Evolutionary conservation across 345 rosid genomes (phyloP).

Genomic region (Sisymbrium irio): DNA sequence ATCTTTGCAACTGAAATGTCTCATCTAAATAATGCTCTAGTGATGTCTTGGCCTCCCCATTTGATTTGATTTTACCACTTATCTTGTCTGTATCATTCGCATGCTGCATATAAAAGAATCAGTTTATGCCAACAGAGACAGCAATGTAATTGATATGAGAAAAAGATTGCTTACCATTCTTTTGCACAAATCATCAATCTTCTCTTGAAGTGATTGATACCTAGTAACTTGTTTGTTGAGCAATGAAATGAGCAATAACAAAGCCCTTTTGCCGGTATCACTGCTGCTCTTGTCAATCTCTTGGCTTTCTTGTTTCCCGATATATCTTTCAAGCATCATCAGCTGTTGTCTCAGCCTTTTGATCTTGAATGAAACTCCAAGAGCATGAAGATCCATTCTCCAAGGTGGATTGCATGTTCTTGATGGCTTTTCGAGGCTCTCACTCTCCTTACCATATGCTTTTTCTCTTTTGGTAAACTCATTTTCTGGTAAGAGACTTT

Average conservation of each 20-base stretch:
- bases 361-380: conserved; percentile 89
- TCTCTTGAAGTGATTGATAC: conserved; percentile 86
- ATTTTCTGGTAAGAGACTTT: background rate
- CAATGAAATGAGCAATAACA: conserved; percentile 52
- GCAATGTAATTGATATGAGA: background rate
- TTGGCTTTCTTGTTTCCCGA: conserved; percentile 58
- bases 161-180: conserved; percentile 58
- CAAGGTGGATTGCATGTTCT: conserved; percentile 30
- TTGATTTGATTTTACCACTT: conserved; percentile 35
- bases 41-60: background rate
- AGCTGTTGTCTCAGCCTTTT: conserved; percentile 91
- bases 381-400: conserved; percentile 91
- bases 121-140: conserved; percentile 15
- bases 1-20: conserved; percentile 20
- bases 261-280: conserved; percentile 40
- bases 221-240: conserved; percentile 76
- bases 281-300: conserved; percentile 32
- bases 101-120: conserved; percentile 19
- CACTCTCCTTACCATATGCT: conserved; percentile 29
- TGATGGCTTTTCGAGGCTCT: conserved; percentile 26
- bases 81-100: background rate
- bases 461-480: conserved; percentile 4
- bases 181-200: conserved; percentile 82
- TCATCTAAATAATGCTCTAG: conserved; percentile 1
- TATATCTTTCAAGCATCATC: conserved; percentile 75